Conservation (phyloP, 2,329 filamentous ascomycete genomes). For the Ophiostoma novo-ulmi region DNA sequence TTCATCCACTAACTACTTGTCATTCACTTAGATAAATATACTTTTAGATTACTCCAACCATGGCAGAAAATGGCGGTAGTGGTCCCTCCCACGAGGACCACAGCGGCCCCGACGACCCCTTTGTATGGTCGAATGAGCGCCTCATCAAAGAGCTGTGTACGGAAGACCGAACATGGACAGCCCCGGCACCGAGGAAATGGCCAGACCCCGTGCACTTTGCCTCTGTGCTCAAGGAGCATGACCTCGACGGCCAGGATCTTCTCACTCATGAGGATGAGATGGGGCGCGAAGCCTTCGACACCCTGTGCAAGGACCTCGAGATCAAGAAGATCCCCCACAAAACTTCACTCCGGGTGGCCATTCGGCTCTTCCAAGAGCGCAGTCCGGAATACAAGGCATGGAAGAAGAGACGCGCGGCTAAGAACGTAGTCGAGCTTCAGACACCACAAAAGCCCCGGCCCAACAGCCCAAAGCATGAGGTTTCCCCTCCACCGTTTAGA, state of each 20-base stretch:
- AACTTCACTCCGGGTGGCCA: constrained; percentile 51
- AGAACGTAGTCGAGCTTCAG: neutral
- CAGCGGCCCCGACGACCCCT: constrained; percentile 53
- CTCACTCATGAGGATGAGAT: constrained; percentile 52
- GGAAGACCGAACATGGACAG: constrained; percentile 44
- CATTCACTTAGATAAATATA: neutral
- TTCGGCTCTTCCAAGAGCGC: constrained; percentile 49
- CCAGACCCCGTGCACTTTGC: constrained; percentile 53
- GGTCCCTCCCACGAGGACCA: constrained; percentile 22
- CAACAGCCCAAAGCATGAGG: neutral
- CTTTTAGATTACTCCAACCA: constrained; percentile 16
- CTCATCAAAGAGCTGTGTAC: constrained; percentile 63
- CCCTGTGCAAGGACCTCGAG: constrained; percentile 50
- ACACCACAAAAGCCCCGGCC: neutral
- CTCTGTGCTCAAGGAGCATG: constrained; percentile 52
- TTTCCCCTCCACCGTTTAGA: neutral
- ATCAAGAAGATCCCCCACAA: constrained; percentile 56
- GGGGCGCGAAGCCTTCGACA: constrained; percentile 37
- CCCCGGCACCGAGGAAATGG: constrained; percentile 37
- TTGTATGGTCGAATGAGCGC: constrained; percentile 63
- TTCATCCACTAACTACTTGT: neutral
- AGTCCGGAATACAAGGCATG: constrained; percentile 47
- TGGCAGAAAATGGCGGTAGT: constrained; percentile 17
- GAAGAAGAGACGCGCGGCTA: constrained; percentile 23
- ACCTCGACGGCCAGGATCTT: constrained; percentile 61